phyloP scores from a whole-genome alignment of 2,329 filamentous ascomycete species.

The Ceratocystis colombiana region DNA sequence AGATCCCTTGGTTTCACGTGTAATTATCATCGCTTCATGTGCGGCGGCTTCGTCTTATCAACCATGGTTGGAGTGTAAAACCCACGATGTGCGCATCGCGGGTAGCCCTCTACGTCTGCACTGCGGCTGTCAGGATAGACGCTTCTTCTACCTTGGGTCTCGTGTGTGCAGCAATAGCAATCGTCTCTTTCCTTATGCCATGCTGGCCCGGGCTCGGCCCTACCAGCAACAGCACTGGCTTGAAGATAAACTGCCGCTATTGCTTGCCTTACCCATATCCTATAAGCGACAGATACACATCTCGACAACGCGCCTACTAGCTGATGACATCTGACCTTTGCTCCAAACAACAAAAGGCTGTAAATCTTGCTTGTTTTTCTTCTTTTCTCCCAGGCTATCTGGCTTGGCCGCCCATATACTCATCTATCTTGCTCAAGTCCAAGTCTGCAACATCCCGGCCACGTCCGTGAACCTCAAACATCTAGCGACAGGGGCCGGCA shows the following conservation, averaged over 20 bases:
- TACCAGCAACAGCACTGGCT: no score
- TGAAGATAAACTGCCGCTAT: no score
- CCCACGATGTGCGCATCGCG: neutral
- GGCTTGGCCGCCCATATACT: neutral
- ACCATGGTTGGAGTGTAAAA: neutral
- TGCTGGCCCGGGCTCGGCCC: no score
- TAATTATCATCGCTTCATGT: constrained; percentile 3
- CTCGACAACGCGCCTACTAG: no score
- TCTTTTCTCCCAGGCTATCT: neutral
- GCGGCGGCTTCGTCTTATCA: neutral
- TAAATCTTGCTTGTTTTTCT: neutral
- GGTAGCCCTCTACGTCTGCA: neutral
- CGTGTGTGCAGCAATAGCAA: no score
- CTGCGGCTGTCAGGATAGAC: no score
- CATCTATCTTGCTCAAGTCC: neutral
- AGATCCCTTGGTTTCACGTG: constrained; percentile 11
- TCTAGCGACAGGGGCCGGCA: neutral
- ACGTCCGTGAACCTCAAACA: constrained; percentile 24
- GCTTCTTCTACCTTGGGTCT: no score
- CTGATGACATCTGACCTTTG: no score
- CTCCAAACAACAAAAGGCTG: no score
- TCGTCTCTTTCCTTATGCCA: no score
- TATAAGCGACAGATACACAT: no score
- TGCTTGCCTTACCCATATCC: no score
- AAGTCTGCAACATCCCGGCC: neutral